Evolutionary conservation across 2,329 filamentous ascomycete species (phyloP), one percentile per base, ranked within the genome.

Genomic region (Paradendryphiella salina): DNA sequence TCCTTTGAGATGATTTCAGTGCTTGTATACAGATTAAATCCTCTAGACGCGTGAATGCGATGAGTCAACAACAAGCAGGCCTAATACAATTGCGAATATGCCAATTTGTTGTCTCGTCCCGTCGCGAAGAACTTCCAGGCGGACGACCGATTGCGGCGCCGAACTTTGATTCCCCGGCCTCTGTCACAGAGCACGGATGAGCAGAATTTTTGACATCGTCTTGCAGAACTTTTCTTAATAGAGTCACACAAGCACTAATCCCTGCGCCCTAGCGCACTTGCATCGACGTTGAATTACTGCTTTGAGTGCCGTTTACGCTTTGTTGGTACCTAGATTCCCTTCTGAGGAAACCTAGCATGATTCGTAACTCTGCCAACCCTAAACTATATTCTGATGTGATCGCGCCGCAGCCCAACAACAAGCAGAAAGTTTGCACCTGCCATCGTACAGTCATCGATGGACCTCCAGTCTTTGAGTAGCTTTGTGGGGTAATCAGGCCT

Each of bases 121-220:
- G 32, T 47, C 43, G 32, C 21, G 35, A 35, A 17, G n/a, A 34
- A 29, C 28, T 36, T 50, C 42, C 46, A 41, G 15, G 45, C 42
- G 37, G 44, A 52, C 46, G 45, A 56, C 62, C 61, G 60, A 64
- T 61, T 49, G 21, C 60, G 61, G 62, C 56, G 56, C 56, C 47
- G 37, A 55, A 48, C 43, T 46, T 54, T 51, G 42, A 57, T 57
- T 46, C 48, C 37, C 48, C 43, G 34, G 21, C 48, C 33, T 43
- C 33, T 48, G 33, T 33, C 47, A 46, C 50, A 53, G 28, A 50
- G 54, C 51, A 57, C 52, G 52, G 46, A 54, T 52, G 60, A 54
- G 45, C 57, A 61, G 59, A 62, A 59, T 50, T 65, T 65, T 65
- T 52, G 62, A 54, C 35, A 33, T 56, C 29, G 50, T 55, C 53